Evolutionary conservation across 352 stramenopile genomes (phyloP).

Genomic region (Globisporangium echinulatum): DNA sequence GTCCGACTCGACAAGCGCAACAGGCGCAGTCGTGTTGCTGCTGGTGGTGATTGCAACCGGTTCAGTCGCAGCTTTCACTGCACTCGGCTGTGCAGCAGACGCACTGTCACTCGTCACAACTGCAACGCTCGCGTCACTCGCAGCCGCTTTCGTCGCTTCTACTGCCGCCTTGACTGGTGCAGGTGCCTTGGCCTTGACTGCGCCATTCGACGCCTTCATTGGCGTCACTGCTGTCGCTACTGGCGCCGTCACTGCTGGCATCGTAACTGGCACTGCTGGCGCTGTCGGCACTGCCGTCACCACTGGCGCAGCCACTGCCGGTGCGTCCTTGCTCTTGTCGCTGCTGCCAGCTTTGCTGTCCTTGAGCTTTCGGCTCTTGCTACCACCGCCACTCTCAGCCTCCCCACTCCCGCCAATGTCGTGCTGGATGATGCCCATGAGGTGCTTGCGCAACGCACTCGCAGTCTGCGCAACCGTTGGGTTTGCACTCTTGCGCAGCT

Average conservation of each 20-base stretch:
- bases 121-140: neutral
- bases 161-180: neutral
- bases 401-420: slow-evolving; percentile 25
- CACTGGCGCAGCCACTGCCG: neutral
- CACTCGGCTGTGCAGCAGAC: no score
- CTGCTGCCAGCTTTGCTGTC: slow-evolving; percentile 26
- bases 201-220: neutral
- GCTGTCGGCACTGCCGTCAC: neutral
- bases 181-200: neutral
- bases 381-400: slow-evolving; percentile 10
- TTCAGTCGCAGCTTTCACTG: no score
- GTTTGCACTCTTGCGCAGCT: slow-evolving; percentile 60
- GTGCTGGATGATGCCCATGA: slow-evolving; percentile 58
- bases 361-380: slow-evolving; percentile 10
- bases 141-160: neutral
- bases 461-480: slow-evolving; percentile 63
- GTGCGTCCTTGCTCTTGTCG: slow-evolving; percentile 8
- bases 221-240: neutral
- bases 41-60: neutral
- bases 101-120: no score
- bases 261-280: neutral
- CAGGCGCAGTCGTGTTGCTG: neutral
- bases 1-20: neutral
- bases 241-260: neutral
- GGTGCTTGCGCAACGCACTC: slow-evolving; percentile 70